Base-by-base conservation (phyloP, 2,329 filamentous ascomycete genomes). In the Neopestalotiopsis sp. region DNA sequence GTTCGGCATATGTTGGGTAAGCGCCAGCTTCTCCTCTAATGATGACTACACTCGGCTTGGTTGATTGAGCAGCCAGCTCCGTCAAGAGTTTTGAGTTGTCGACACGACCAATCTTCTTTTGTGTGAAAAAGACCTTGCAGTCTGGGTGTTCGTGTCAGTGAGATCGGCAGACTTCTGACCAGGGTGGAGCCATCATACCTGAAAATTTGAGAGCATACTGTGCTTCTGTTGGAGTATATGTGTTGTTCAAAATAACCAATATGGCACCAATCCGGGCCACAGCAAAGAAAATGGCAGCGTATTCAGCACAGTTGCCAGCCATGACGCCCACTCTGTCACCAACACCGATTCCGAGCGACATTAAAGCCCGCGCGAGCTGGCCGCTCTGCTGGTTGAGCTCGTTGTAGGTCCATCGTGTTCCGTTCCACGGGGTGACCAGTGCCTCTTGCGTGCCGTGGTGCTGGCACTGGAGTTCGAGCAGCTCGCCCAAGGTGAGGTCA, bases 221-320 rank as follows among this genome's bases (percentile, higher is more conserved):
- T 62, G 91, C 89, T 80, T 95, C 92, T 1, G 87, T 88, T 2
- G 90, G 86, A 1, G 92, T 95, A 77, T 95, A 95, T 0, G 92
- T 95, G 80, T 94, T 95, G 81, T 95, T 95, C 72, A 95, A 82
- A 59, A 94, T 93, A 34, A 94, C 92, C 66, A 94, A 83, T 61
- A 92, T 89, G 61, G 87, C 90, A 10, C 91, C 90, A 20, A 92
- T 86, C 61, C 88, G 85, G 56, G 90, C 89, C 12, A 89, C 90
- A 3, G 91, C 91, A 73, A 94, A 94, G 83, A 94, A 93, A 17
- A 94, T 86, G 2, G 91, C 86, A 38, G 92, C 80, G 89, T 95
- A 95, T 88, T 97, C 86, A 87, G 97, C 82, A 85, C 94, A 83
- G 88, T 97, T 81, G 83, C 94, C 74, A 80, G 92, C 91, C 90